Percentiles rank a stretch among this genome's conserved stretches.
Conservation (phyloP, 2,329 filamentous ascomycete genomes). For the Diaporthe ampelina region DNA sequence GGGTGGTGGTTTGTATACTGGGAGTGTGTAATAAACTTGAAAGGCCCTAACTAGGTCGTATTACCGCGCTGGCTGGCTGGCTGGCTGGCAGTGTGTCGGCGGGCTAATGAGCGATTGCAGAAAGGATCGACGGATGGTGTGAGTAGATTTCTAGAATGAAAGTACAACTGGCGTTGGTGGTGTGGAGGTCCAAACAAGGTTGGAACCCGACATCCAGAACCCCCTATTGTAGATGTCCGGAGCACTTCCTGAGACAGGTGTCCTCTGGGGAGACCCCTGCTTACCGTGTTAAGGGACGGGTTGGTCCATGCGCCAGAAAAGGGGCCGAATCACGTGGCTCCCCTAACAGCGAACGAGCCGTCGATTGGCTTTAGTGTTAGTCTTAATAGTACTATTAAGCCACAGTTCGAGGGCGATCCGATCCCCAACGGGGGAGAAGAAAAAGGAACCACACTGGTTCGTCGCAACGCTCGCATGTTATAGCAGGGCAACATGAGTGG, state of each 20-base stretch:
- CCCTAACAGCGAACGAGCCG: conserved; percentile 28
- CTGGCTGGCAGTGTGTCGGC: neutral
- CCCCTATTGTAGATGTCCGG: conserved; percentile 18
- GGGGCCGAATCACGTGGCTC: conserved; percentile 35
- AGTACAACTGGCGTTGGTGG: conserved; percentile 5
- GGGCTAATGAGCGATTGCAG: conserved; percentile 30
- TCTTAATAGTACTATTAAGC: neutral
- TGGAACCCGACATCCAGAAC: conserved; percentile 6
- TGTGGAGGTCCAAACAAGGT: conserved; percentile 11
- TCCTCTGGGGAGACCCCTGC: conserved; percentile 21
- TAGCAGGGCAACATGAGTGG: neutral
- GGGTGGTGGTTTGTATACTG: neutral
- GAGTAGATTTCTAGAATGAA: conserved; percentile 4
- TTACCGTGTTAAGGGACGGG: neutral
- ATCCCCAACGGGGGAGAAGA: neutral
- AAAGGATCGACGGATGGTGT: conserved; percentile 29
- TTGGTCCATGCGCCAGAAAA: conserved; percentile 28
- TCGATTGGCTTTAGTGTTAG: neutral
- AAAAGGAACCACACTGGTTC: neutral
- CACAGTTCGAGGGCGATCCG: neutral
- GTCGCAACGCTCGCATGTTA: neutral
- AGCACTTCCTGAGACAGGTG: conserved; percentile 32
- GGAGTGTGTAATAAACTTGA: neutral
- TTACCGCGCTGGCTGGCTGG: neutral
- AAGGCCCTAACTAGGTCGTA: neutral